phyloP scores from a whole-genome alignment of 2,329 filamentous ascomycete genomes.

The Clonostachys chloroleuca region DNA sequence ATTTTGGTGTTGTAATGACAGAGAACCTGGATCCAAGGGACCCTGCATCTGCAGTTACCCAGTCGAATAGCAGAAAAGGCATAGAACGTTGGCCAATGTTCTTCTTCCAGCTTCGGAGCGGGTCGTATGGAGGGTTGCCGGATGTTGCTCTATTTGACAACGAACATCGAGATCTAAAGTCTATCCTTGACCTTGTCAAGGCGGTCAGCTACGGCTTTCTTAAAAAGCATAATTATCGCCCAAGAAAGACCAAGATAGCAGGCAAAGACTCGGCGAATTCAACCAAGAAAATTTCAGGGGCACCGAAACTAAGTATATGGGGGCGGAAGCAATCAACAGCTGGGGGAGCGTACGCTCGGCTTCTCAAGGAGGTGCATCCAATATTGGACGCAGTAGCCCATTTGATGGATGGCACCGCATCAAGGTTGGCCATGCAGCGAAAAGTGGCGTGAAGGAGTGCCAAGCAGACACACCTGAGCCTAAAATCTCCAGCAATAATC shows the following conservation, averaged over 20 bases:
- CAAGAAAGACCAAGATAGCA: constrained; percentile 27
- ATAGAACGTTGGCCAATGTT: constrained; percentile 89
- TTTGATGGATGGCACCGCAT: constrained; percentile 33
- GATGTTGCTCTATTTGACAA: constrained; percentile 34
- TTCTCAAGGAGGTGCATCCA: too few species aligned
- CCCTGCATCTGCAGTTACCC: constrained; percentile 39
- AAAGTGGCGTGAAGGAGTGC: neutral
- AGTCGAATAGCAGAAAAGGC: constrained; percentile 54
- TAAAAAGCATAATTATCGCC: constrained; percentile 64
- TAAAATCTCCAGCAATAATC: too few species aligned
- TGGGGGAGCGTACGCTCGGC: too few species aligned
- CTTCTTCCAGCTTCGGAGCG: constrained; percentile 61
- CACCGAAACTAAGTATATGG: neutral
- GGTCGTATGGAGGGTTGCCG: constrained; percentile 19
- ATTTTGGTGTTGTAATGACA: constrained; percentile 56
- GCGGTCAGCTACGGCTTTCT: constrained; percentile 73
- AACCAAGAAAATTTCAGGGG: neutral
- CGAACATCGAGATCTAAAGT: constrained; percentile 42
- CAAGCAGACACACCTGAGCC: neutral
- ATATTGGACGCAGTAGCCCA: constrained; percentile 7
- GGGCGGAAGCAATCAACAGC: too few species aligned
- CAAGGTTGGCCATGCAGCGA: constrained; percentile 15
- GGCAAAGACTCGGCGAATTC: neutral
- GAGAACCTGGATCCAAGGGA: constrained; percentile 29
- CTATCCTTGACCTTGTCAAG: constrained; percentile 54